phyloP scores from a whole-genome alignment of 1,139 yeast genomes.

The Sugiyamaella japonica region DNA sequence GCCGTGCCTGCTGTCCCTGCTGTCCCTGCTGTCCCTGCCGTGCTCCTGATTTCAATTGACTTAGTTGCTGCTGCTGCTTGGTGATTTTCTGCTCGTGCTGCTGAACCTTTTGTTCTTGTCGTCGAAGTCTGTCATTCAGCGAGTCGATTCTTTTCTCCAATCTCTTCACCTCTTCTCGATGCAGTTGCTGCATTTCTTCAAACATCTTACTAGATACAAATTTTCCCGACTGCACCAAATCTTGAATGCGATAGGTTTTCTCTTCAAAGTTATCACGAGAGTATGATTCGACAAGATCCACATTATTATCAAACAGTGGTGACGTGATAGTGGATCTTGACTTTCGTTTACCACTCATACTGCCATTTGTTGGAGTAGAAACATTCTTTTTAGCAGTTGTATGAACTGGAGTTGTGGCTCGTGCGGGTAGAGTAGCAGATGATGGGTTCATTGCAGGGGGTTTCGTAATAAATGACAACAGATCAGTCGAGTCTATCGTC shows the following conservation, averaged over 20 bases:
- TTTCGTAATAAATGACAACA: background rate
- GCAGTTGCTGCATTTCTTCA: slow-evolving; percentile 18
- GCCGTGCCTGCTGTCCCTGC: too few species aligned
- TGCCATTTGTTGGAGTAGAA: background rate
- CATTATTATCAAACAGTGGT: background rate
- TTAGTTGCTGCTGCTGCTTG: background rate
- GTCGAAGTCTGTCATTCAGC: slow-evolving; percentile 18
- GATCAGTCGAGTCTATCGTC: slow-evolving; percentile 2
- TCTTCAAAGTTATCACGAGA: slow-evolving; percentile 22
- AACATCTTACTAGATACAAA: slow-evolving; percentile 26
- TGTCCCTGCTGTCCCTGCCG: too few species aligned
- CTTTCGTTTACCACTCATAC: background rate
- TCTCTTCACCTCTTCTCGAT: slow-evolving; percentile 17
- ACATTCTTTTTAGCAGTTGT: background rate
- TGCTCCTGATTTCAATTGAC: background rate
- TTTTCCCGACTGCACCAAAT: slow-evolving; percentile 25
- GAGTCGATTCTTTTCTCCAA: slow-evolving; percentile 20
- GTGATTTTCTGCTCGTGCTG: background rate
- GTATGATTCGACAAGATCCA: slow-evolving; percentile 21
- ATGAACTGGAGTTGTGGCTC: background rate
- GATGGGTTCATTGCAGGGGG: background rate
- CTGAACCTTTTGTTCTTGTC: background rate
- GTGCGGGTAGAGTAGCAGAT: background rate
- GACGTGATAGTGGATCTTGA: background rate
- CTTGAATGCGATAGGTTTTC: slow-evolving; percentile 20